Conservation (phyloP, 2,329 filamentous ascomycete genomes). For the Setomelanomma holmii region DNA sequence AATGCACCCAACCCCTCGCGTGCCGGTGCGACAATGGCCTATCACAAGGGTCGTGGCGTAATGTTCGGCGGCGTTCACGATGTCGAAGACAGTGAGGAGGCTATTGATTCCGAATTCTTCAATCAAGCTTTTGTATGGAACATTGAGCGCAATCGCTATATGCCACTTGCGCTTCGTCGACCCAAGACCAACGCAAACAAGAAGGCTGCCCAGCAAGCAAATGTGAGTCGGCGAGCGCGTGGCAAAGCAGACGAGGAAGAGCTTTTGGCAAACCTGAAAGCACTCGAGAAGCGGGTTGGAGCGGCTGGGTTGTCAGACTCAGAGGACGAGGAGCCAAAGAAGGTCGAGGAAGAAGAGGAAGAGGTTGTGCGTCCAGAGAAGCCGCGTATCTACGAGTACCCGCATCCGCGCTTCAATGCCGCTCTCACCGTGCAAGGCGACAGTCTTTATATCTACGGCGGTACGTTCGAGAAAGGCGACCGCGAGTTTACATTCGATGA, state of each 20-base stretch:
- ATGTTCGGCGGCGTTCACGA: slow-evolving; percentile 95
- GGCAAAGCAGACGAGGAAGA: slow-evolving; percentile 93
- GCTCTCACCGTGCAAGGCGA: slow-evolving; percentile 92
- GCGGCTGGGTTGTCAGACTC: slow-evolving; percentile 56
- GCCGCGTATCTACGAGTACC: slow-evolving; percentile 77
- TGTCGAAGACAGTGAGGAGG: slow-evolving; percentile 88
- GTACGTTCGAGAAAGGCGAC: slow-evolving; percentile 94
- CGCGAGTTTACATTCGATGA: slow-evolving; percentile 96
- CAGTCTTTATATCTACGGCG: slow-evolving; percentile 90
- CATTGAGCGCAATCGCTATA: slow-evolving; percentile 93
- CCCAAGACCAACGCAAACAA: slow-evolving; percentile 72
- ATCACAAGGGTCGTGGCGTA: slow-evolving; percentile 91
- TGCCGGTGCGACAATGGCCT: slow-evolving; percentile 91
- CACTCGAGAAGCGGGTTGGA: slow-evolving; percentile 77
- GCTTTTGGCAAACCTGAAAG: slow-evolving; percentile 82
- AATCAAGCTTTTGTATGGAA: slow-evolving; percentile 93
- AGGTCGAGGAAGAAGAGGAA: slow-evolving; percentile 50
- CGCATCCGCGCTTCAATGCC: slow-evolving; percentile 89
- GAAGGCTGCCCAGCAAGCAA: slow-evolving; percentile 51
- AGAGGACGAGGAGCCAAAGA: slow-evolving; percentile 33
- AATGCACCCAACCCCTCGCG: slow-evolving; percentile 85
- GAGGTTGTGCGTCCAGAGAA: slow-evolving; percentile 62
- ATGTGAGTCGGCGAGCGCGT: slow-evolving; percentile 63
- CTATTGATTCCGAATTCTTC: slow-evolving; percentile 97
- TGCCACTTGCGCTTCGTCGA: slow-evolving; percentile 79